Conservation (phyloP, 2,329 filamentous ascomycete genomes). For the Thermoascus crustaceus region DNA sequence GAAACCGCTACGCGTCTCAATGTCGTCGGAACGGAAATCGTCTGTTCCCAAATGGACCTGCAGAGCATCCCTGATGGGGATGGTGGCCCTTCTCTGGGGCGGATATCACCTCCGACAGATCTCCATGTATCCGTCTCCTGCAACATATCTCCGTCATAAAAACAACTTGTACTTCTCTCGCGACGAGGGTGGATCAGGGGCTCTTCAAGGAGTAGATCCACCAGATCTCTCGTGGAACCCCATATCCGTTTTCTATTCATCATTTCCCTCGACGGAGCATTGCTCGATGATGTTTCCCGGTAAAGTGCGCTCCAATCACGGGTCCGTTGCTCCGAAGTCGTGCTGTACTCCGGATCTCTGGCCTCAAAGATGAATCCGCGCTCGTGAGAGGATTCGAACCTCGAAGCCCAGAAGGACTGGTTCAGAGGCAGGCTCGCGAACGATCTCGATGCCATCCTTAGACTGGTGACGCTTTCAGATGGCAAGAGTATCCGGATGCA, state of each 20-base stretch:
- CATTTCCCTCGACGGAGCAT: conserved; percentile 4
- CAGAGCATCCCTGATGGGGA: conserved; percentile 7
- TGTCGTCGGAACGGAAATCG: conserved; percentile 3
- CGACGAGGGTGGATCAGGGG: conserved; percentile 1
- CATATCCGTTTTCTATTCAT: conserved; percentile 13
- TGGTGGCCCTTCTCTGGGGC: background rate
- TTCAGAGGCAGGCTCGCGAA: conserved; percentile 13
- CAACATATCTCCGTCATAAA: background rate
- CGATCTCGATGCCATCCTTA: conserved; percentile 12
- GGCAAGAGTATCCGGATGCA: conserved; percentile 11
- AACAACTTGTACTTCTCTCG: conserved; percentile 5
- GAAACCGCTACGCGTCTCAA: conserved; percentile 11
- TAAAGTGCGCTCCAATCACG: conserved; percentile 18
- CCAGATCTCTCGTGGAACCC: conserved; percentile 8
- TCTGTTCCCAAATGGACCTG: conserved; percentile 9
- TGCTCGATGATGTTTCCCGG: conserved; percentile 7
- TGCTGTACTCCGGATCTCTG: conserved; percentile 3
- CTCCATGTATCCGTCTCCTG: conserved; percentile 5
- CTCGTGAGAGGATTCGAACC: conserved; percentile 12
- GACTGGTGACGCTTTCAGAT: conserved; percentile 8
- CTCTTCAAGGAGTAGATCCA: conserved; percentile 8
- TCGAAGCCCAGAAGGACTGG: conserved; percentile 15
- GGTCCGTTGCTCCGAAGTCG: background rate
- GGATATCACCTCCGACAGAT: conserved; percentile 8
- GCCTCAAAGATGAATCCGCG: conserved; percentile 13